A percentile compares a stretch with the other conserved stretches of the same genome.
These are phyloP conservation scores for Microbotryomycetes sp. DNA, from an alignment of 1,284 basidiomycete species.

Conservation along the genomic window DNA sequence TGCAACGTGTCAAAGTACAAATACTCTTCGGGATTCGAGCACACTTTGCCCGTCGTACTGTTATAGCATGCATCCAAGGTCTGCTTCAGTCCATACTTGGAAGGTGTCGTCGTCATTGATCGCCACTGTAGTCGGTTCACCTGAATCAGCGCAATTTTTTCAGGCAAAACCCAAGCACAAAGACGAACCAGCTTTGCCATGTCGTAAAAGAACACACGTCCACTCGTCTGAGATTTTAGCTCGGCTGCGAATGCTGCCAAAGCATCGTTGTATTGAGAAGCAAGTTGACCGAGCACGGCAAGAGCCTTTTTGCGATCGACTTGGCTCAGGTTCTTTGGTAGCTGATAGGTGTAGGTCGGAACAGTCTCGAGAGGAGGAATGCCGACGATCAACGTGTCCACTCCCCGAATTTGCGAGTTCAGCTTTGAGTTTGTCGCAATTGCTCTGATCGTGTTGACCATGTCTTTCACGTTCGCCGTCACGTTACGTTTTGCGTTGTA, in stretches of 20 bases:
- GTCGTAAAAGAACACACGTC: conserved; percentile 16
- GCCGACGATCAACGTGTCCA: conserved; percentile 23
- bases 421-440: background rate
- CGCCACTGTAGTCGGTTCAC: conserved; percentile 10
- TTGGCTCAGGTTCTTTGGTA: background rate
- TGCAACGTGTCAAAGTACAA: conserved; percentile 30
- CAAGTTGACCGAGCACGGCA: conserved; percentile 11
- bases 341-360: conserved; percentile 8
- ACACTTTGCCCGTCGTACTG: conserved; percentile 11
- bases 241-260: conserved; percentile 1
- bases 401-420: conserved; percentile 1
- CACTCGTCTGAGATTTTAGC: conserved; percentile 2
- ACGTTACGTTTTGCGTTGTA: conserved; percentile 8
- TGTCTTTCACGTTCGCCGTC: conserved; percentile 6
- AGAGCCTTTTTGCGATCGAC: conserved; percentile 1
- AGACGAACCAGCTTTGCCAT: conserved; percentile 14
- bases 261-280: conserved; percentile 20
- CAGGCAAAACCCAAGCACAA: no score
- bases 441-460: background rate
- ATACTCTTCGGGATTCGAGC: conserved; percentile 14
- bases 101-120: conserved; percentile 7
- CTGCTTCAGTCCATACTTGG: conserved; percentile 8
- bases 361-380: conserved; percentile 28
- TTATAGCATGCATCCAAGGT: conserved; percentile 17
- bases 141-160: no score